Conservation (phyloP, 2,329 filamentous ascomycete genomes). For the Cordyceps fumosorosea region DNA sequence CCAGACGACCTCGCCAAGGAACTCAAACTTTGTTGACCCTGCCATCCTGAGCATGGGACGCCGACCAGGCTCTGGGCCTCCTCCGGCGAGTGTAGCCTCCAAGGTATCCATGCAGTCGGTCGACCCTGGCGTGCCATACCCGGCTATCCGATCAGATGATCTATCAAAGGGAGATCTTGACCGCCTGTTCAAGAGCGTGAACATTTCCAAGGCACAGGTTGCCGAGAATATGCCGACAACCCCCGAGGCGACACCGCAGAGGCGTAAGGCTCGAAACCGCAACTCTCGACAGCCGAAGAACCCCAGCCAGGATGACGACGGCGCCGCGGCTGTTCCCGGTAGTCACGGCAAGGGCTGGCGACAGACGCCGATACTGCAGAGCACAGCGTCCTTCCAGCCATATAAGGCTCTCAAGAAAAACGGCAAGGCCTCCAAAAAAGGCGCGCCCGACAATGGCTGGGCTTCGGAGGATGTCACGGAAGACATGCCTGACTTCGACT, state of each 20-base stretch:
- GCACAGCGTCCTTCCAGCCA: constrained; percentile 56
- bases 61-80: constrained; percentile 27
- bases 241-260: constrained; percentile 22
- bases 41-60: constrained; percentile 68
- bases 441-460: constrained; percentile 68
- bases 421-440: constrained; percentile 38
- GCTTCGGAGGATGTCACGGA: constrained; percentile 94
- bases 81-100: constrained; percentile 19
- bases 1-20: constrained; percentile 28
- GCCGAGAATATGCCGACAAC: constrained; percentile 16
- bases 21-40: constrained; percentile 66
- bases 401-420: constrained; percentile 55
- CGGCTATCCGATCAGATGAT: neutral
- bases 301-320: constrained; percentile 20
- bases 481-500: constrained; percentile 92
- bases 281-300: constrained; percentile 28
- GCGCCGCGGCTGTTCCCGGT: constrained; percentile 19
- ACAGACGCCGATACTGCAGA: constrained; percentile 54
- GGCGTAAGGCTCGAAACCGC: constrained; percentile 27
- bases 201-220: constrained; percentile 17
- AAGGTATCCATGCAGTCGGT: constrained; percentile 24
- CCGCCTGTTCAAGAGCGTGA: constrained; percentile 18
- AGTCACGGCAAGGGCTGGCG: constrained; percentile 49
- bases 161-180: constrained; percentile 2
- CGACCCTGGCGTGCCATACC: constrained; percentile 16